Evolutionary conservation across 345 rosid genomes (phyloP).

Genomic region (Toxicodendron radicans): DNA sequence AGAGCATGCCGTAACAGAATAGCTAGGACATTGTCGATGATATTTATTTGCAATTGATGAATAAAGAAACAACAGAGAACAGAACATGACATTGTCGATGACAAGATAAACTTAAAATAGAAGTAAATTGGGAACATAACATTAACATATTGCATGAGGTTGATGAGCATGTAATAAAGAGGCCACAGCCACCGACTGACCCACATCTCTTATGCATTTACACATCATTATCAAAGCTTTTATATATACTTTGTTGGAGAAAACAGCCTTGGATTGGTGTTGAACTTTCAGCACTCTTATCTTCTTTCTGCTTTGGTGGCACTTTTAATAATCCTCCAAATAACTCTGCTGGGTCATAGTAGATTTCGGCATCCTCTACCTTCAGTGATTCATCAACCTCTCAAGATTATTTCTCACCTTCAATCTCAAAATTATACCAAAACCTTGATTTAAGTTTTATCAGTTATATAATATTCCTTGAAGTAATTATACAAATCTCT

Average conservation of each 20-base stretch:
- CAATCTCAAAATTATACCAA: neutral
- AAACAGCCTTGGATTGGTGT: slow-evolving; percentile 18
- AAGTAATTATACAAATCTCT: too few relatives aligned
- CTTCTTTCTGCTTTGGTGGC: neutral
- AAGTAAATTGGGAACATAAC: too few relatives aligned
- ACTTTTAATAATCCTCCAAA: slow-evolving; percentile 60
- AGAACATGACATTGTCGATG: too few relatives aligned
- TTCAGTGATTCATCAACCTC: slow-evolving; percentile 69
- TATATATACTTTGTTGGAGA: slow-evolving; percentile 7
- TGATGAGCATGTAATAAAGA: too few relatives aligned
- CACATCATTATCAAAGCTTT: neutral
- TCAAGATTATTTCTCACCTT: neutral
- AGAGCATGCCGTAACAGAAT: too few relatives aligned
- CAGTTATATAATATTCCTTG: too few relatives aligned
- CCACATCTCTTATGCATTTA: neutral
- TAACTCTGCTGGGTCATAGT: slow-evolving; percentile 70
- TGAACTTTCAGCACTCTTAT: neutral
- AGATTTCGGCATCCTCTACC: slow-evolving; percentile 67
- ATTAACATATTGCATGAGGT: too few relatives aligned
- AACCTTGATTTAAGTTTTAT: too few relatives aligned
- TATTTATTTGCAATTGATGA: too few relatives aligned
- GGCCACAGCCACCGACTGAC: neutral
- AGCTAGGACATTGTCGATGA: too few relatives aligned
- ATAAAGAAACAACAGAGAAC: too few relatives aligned
- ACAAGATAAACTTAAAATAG: too few relatives aligned